Conservation (phyloP, 805 yeast species). For the Ogataea sp. region DNA sequence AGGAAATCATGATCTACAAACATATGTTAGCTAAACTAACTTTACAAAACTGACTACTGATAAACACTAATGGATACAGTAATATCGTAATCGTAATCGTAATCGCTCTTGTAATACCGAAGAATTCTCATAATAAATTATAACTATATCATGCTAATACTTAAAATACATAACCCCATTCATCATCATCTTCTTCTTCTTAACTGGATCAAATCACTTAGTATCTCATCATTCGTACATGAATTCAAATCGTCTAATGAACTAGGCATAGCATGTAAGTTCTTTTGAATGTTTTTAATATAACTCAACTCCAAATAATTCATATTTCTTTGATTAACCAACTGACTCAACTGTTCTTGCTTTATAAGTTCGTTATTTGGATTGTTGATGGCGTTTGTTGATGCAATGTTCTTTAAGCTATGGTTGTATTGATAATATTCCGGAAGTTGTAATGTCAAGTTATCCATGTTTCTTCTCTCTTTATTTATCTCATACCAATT, state of each 20-base stretch:
- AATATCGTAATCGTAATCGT: no score
- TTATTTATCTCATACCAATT: constrained; percentile 89
- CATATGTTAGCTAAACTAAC: no score
- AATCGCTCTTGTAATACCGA: no score
- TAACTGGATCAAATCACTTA: constrained; percentile 47
- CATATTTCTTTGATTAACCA: constrained; percentile 61
- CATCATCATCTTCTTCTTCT: background rate
- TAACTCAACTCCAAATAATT: constrained; percentile 62
- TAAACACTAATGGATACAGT: no score
- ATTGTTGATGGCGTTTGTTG: no score
- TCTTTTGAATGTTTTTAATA: constrained; percentile 56
- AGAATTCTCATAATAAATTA: no score
- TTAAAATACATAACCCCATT: no score
- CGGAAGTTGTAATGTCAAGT: constrained; percentile 45
- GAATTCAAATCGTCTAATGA: constrained; percentile 60
- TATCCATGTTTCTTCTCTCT: constrained; percentile 79
- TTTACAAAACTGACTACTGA: no score
- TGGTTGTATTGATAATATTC: constrained; percentile 32
- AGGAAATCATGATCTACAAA: no score
- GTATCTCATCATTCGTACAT: constrained; percentile 64
- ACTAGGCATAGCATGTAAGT: constrained; percentile 67
- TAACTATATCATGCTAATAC: no score
- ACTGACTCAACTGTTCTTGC: constrained; percentile 26
- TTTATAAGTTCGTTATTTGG: no score
- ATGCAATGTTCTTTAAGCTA: no score